phyloP scores from a whole-genome alignment of 2,329 filamentous ascomycete genomes.

The Beauveria sp. region DNA sequence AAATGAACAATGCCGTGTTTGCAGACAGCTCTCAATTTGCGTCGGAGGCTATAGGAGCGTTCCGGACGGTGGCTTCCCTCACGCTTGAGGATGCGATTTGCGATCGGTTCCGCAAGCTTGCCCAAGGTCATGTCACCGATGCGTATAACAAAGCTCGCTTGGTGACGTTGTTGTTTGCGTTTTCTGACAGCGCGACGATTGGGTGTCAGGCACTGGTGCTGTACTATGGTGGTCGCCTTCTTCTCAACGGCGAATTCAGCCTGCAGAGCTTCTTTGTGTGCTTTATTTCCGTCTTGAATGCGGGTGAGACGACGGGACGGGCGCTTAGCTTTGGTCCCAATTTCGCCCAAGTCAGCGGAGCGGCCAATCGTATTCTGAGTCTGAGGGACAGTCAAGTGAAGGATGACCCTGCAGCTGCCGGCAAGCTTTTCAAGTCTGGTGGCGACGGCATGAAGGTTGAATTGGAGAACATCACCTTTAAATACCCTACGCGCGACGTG shows the following conservation, averaged over 20 bases:
- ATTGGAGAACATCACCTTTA: conserved; percentile 49
- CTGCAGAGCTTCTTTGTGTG: conserved; percentile 44
- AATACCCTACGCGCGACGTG: conserved; percentile 49
- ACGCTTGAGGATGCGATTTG: conserved; percentile 62
- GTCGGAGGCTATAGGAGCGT: conserved; percentile 64
- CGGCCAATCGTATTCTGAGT: conserved; percentile 52
- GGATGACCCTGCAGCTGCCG: conserved; percentile 23
- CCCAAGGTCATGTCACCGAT: conserved; percentile 48
- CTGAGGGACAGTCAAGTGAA: conserved; percentile 36
- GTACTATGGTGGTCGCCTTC: conserved; percentile 57
- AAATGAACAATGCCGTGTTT: conserved; percentile 61
- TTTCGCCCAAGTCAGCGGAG: conserved; percentile 49
- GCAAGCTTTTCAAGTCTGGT: conserved; percentile 16
- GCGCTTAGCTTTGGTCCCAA: conserved; percentile 62
- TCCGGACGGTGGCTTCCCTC: conserved; percentile 63
- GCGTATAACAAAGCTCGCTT: conserved; percentile 56
- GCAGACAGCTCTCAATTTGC: conserved; percentile 67
- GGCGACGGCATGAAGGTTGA: conserved; percentile 49
- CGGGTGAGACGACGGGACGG: conserved; percentile 58
- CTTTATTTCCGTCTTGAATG: conserved; percentile 60
- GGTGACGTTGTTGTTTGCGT: conserved; percentile 58
- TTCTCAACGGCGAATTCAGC: conserved; percentile 42
- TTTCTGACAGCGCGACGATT: conserved; percentile 60
- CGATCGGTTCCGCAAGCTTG: conserved; percentile 51
- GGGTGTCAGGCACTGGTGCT: conserved; percentile 56